Base-by-base conservation (phyloP, 495 filamentous ascomycete genomes). In the Podospora tetraspora region DNA sequence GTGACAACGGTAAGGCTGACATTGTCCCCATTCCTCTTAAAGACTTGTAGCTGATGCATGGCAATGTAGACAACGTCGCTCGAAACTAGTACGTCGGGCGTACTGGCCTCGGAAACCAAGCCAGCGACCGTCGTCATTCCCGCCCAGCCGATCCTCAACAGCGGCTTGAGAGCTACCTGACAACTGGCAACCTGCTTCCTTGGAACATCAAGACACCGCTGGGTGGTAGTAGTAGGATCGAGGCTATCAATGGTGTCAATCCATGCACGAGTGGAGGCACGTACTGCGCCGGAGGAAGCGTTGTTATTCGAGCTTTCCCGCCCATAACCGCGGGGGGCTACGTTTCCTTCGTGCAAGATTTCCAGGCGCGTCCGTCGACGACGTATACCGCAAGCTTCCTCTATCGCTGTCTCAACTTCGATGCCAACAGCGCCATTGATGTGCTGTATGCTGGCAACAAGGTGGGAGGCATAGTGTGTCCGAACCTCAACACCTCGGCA, bases 391-490 rank as follows among this genome's bases (percentile, higher is more conserved):
- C 70, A 32, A 60, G 58, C 27, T 71, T 71, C 59, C 1, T 74
- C 21, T 69, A 60, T 62, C 72, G 72, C 64, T 74, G 72, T 63
- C 72, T 74, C 52, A 74, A 74, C 69, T 74, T 56, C 52, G 70
- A 71, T 57, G 10, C 64, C 61, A 24, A 1, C 60, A 29, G 66
- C 19, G 13, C 34, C 23, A 68, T 73, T 13, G 59, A 68, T 0
- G 66, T 68, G n/a, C 64, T 23, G 13, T 73, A 68, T 61, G 57
- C 61, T 0, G 68, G 68, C 11, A 57, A 12, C 16, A 4, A n/a
- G 9, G 59, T 71, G 24, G 62, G 69, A 13, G 27, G 13, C 32
- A 59, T 22, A 24, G 13, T 13, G 16, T 66, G 59, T 27, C 27
- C 59, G 8, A 10, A 4, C 10, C 19, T 8, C 32, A 59, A 58